These are phyloP conservation scores for Kodamaea neixiangensis DNA, from an alignment of 805 yeast genomes.

Conservation along the genomic window DNA sequence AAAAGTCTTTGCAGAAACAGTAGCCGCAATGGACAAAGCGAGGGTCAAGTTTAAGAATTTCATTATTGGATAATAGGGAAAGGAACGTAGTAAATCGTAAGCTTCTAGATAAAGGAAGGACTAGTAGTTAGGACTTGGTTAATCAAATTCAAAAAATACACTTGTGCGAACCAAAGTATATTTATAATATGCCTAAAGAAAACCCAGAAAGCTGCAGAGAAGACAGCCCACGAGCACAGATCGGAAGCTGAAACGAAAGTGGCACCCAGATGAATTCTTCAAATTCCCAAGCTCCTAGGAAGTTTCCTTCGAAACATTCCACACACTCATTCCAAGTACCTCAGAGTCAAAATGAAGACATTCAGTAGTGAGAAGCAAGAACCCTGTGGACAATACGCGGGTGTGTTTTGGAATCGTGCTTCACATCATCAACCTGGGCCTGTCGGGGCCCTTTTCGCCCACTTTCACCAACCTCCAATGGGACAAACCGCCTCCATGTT, in stretches of 20 bases:
- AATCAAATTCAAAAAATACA: not conserved
- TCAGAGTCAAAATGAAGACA: not conserved
- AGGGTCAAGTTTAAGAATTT: slow-evolving; percentile 24
- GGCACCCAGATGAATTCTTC: not conserved
- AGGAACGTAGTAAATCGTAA: slow-evolving; percentile 8
- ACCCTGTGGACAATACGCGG: not conserved
- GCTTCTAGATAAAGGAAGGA: slow-evolving; percentile 11
- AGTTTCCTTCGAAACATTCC: not conserved
- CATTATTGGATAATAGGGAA: slow-evolving; percentile 18
- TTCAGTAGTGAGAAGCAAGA: not conserved
- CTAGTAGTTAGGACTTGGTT: slow-evolving; percentile 8
- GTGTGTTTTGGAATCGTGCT: not conserved
- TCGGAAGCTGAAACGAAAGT: not conserved
- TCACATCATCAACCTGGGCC: not conserved
- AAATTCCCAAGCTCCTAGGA: not conserved
- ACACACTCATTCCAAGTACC: not conserved
- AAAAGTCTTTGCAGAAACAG: slow-evolving; percentile 25
- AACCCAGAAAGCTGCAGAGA: not conserved
- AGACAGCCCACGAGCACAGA: not conserved
- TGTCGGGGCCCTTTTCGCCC: not conserved
- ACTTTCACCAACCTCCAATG: not conserved
- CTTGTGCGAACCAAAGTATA: slow-evolving; percentile 1
- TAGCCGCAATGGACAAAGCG: slow-evolving; percentile 22
- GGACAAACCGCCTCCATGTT: not conserved
- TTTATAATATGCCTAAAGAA: slow-evolving; percentile 1